Base-by-base conservation (phyloP, 2,329 filamentous ascomycete species). In the Colletotrichum plurivorum region DNA sequence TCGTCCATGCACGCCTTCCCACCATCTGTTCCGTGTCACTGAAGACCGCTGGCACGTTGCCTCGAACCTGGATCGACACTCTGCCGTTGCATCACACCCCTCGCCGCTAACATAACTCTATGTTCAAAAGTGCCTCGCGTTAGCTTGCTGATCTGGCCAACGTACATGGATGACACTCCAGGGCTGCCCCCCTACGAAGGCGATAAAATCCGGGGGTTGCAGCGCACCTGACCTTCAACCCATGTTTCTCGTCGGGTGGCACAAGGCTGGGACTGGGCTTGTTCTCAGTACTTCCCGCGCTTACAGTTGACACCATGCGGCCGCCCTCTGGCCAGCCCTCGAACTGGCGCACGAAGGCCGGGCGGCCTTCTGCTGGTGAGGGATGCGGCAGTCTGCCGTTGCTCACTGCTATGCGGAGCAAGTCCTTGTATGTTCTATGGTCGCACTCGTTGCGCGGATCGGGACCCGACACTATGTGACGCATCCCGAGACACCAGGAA, bases 131-230 rank as follows among this genome's bases (percentile, higher is more conserved):
- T 36, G 45, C 43, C 53, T 58, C 39, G 52, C 43, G 41, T 22
- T 60, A n/a, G 54, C 39, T 15, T 45, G 43, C 51, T 65, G 61
- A 54, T 51, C 55, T 22, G 55, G 31, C 15, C 36, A 49, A 25
- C 49, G 16, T 12, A 48, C 41, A 53, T 43, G 43, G 31, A 45
- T 49, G 43, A 51, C 61, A 49, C 31, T 31, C 49, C 9, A 36
- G 31, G 20, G 49, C 36, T 22, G 22, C 16, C 16, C 12, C 49
- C 25, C 45, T 18, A 9, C 16, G 18, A 16, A 45, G 13, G 18
- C 43, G n/a, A 20, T 48, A 25, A 53, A 69, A 59, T 56, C 62
- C 48, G 66, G 66, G 66, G 55, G 54, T 60, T 52, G 36, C 62
- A 60, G 22, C 18, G 41, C 54, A 55, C 39, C 41, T 39, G 45